Evolutionary conservation across 371 early-diverging fungal genomes (phyloP).

Genomic region (Cokeromyces recurvatus): DNA sequence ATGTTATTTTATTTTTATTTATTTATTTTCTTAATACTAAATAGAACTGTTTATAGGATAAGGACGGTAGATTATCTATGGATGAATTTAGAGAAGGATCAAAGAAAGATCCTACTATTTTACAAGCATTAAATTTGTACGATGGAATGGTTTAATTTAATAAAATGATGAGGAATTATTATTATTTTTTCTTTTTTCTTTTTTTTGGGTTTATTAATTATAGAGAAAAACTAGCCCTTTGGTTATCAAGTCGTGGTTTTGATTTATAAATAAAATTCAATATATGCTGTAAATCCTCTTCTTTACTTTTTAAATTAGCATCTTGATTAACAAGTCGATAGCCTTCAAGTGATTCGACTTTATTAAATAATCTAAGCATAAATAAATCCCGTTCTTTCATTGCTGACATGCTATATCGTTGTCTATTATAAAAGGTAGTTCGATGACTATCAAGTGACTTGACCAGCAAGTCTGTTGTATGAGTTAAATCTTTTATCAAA

Average conservation of each 20-base stretch:
- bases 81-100: constrained; percentile 90
- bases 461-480: constrained; percentile 49
- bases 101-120: constrained; percentile 83
- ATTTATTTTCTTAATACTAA: not conserved
- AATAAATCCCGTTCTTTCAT: constrained; percentile 9
- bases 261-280: constrained; percentile 21
- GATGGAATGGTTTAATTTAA: constrained; percentile 82
- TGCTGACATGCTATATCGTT: constrained; percentile 10
- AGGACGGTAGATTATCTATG: constrained; percentile 72
- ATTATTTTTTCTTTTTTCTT: too few species aligned
- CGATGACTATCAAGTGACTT: constrained; percentile 39
- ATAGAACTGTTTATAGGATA: constrained; percentile 63
- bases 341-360: constrained; percentile 26
- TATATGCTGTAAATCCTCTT: constrained; percentile 23
- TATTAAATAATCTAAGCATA: constrained; percentile 17
- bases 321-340: constrained; percentile 26
- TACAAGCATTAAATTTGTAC: constrained; percentile 84
- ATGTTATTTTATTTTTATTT: constrained; percentile 8
- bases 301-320: constrained; percentile 5
- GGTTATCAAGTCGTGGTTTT: constrained; percentile 26
- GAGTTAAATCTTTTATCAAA: constrained; percentile 39
- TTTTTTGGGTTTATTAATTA: too few species aligned
- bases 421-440: constrained; percentile 2
- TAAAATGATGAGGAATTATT: too few species aligned
- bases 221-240: constrained; percentile 26